Percentiles rank a stretch among this genome's conserved stretches.
Evolutionary conservation across 768 basidiomycete genomes (phyloP).

Genomic region (Strobilomyces echinocephalus): DNA sequence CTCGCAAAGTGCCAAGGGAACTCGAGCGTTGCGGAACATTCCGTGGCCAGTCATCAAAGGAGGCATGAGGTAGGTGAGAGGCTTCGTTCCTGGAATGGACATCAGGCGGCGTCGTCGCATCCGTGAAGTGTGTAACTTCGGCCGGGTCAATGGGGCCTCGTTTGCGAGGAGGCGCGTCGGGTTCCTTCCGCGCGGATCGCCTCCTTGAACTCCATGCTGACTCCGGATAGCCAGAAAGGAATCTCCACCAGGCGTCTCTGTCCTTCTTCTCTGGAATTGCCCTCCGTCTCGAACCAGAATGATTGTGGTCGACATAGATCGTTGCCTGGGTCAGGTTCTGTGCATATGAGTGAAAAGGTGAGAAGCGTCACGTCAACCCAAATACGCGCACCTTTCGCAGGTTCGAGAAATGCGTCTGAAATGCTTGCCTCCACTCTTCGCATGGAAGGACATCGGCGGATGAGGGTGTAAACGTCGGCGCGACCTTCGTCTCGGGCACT

Average conservation of each 20-base stretch:
- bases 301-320: slow-evolving; percentile 27
- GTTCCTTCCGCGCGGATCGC: slow-evolving; percentile 12
- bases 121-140: not conserved
- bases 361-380: not conserved
- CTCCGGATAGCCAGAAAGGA: slow-evolving; percentile 61
- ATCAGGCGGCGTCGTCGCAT: not conserved
- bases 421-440: slow-evolving; percentile 58
- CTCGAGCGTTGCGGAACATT: not conserved
- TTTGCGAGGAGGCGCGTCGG: slow-evolving; percentile 22
- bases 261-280: slow-evolving; percentile 67
- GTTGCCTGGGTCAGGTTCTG: slow-evolving; percentile 72
- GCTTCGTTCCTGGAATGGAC: slow-evolving; percentile 1
- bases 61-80: not conserved
- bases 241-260: slow-evolving; percentile 78
- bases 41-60: not conserved
- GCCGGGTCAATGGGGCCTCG: slow-evolving; percentile 35
- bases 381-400: slow-evolving; percentile 47
- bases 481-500: slow-evolving; percentile 19
- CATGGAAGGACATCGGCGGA: slow-evolving; percentile 48
- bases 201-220: slow-evolving; percentile 54
- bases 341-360: slow-evolving; percentile 4
- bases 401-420: slow-evolving; percentile 58
- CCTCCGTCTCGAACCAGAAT: slow-evolving; percentile 19
- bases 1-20: not conserved
- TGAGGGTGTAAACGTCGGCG: slow-evolving; percentile 14